Evolutionary conservation across 352 stramenopile genomes (phyloP).

Genomic region (Globisporangium radiosum): DNA sequence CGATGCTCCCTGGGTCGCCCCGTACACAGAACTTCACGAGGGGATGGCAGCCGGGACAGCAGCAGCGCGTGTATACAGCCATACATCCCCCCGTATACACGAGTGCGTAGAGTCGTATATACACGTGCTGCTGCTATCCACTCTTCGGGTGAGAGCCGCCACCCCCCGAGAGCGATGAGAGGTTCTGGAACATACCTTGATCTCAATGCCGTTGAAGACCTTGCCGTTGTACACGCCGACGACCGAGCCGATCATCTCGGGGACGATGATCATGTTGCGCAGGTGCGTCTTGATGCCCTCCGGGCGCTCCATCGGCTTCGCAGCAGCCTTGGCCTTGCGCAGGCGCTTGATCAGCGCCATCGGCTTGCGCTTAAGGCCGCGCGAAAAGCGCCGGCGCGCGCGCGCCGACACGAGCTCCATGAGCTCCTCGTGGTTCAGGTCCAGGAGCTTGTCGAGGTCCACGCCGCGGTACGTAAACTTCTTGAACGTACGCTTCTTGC

Average conservation of each 20-base stretch:
- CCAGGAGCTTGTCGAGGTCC: slow-evolving; percentile 98
- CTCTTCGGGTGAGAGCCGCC: slow-evolving; percentile 76
- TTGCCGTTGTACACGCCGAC: slow-evolving; percentile 99
- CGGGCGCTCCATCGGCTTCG: slow-evolving; percentile 95
- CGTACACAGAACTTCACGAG: slow-evolving; percentile 87
- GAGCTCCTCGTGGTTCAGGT: slow-evolving; percentile 99
- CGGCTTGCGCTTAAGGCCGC: slow-evolving; percentile 98
- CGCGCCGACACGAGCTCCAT: slow-evolving; percentile 97
- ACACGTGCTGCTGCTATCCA: slow-evolving; percentile 10
- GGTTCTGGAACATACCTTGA: slow-evolving; percentile 94
- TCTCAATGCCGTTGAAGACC: slow-evolving; percentile 99
- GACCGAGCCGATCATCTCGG: slow-evolving; percentile 99
- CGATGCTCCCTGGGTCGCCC: slow-evolving; percentile 77
- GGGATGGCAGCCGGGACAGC: slow-evolving; percentile 49
- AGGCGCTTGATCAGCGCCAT: slow-evolving; percentile 99
- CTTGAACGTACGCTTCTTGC: slow-evolving; percentile 99
- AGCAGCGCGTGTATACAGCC: not conserved
- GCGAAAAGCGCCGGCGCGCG: slow-evolving; percentile 96
- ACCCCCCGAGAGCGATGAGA: slow-evolving; percentile 71
- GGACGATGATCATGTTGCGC: slow-evolving; percentile 99
- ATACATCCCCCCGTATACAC: not conserved
- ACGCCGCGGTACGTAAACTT: slow-evolving; percentile 99
- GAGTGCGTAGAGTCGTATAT: not conserved
- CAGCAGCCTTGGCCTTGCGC: slow-evolving; percentile 98
- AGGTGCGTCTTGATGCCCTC: slow-evolving; percentile 99